Evolutionary conservation across 129 eudicot species (phyloP).

Genomic region (Flaveria sonorensis): DNA sequence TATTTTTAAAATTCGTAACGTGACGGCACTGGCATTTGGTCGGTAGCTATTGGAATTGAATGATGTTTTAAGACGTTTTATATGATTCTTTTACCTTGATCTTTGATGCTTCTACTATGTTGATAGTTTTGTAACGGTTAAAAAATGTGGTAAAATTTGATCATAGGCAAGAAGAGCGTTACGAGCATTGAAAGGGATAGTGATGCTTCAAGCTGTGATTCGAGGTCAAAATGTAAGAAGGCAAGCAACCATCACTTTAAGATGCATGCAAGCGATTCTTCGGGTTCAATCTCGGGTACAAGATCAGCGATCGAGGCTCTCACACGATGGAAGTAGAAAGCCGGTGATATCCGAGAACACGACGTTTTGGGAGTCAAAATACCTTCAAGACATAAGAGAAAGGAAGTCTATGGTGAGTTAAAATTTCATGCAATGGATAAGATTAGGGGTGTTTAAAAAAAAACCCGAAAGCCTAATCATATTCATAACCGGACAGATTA

Average conservation of each 20-base stretch:
- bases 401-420: constrained; percentile 63
- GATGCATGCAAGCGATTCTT: constrained; percentile 82
- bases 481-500: too few relatives aligned
- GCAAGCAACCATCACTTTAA: constrained; percentile 76
- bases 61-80: constrained; percentile 10
- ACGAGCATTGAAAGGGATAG: constrained; percentile 78
- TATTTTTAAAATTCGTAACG: neutral
- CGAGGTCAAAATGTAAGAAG: constrained; percentile 89
- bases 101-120: neutral
- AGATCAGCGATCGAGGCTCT: constrained; percentile 65
- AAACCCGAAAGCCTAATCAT: too few relatives aligned
- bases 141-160: neutral
- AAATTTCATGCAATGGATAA: too few relatives aligned
- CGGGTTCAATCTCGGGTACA: constrained; percentile 78
- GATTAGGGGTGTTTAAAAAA: too few relatives aligned
- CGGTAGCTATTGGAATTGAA: constrained; percentile 23
- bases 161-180: constrained; percentile 83
- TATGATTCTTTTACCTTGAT: neutral
- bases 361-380: constrained; percentile 65
- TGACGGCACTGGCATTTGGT: constrained; percentile 18
- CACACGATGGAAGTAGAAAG: constrained; percentile 69
- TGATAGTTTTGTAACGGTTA: neutral
- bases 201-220: constrained; percentile 91
- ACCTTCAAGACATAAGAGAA: constrained; percentile 55
- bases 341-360: constrained; percentile 71